phyloP scores from a whole-genome alignment of 176 grass and related monocot genomes.

The Triticum urartu region DNA sequence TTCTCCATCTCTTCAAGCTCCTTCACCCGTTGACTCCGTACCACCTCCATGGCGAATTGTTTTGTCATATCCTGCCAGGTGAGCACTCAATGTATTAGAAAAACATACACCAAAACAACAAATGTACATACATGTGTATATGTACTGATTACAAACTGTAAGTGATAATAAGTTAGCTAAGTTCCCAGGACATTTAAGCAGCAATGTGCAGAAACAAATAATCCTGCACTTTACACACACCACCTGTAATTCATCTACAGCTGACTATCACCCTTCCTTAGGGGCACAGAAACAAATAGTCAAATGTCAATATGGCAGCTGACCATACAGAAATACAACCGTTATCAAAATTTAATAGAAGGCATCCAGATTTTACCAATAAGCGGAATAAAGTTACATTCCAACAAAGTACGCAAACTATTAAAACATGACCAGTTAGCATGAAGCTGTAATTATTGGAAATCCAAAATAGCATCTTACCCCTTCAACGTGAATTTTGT shows the following conservation, averaged over 20 bases:
- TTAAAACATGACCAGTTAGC: not conserved
- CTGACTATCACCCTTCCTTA: not conserved
- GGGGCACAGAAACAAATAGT: not conserved
- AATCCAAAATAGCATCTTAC: slow-evolving; percentile 38
- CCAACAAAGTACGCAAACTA: not conserved
- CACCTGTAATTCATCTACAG: not conserved
- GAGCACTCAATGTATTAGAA: slow-evolving; percentile 18
- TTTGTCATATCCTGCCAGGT: slow-evolving; percentile 63
- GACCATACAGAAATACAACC: not conserved
- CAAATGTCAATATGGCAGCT: not conserved
- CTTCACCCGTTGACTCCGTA: slow-evolving; percentile 65
- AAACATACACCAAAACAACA: not conserved
- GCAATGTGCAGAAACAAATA: not conserved
- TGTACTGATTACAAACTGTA: not conserved
- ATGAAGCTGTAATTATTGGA: not conserved
- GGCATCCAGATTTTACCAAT: not conserved
- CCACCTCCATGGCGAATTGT: slow-evolving; percentile 59
- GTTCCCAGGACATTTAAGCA: not conserved
- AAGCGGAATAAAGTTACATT: not conserved
- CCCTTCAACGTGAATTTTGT: slow-evolving; percentile 70
- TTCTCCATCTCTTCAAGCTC: slow-evolving; percentile 76
- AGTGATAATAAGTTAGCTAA: not conserved
- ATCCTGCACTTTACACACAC: not conserved
- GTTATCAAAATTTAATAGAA: not conserved
- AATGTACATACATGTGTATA: not conserved